Evolutionary conservation across 805 yeast genomes (phyloP), one percentile per base, ranked within the genome.

Genomic region (Candida mattraensis): DNA sequence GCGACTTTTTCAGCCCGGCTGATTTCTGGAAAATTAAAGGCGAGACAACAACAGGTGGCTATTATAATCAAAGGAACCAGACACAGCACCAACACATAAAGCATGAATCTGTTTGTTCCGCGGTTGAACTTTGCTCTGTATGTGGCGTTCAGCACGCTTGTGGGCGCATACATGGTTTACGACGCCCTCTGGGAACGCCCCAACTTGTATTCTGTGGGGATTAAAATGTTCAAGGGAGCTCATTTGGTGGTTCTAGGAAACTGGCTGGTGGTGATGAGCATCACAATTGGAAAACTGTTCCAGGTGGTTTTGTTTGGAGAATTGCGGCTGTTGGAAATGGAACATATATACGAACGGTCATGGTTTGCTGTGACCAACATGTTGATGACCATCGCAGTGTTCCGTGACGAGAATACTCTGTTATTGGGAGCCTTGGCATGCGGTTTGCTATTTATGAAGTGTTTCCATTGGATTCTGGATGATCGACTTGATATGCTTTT

Each of bases 401-500:
- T 77, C 54, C 61, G 69, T 21, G 72, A 67, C 34, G 74, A 69
- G 28, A 64, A 69, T 40, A 66, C 66, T 31, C 47, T 77, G 14
- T 54, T 74, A 24, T 60, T 76, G n/a, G 71, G 55, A 1, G 37
- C 48, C 6, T 28, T 61, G 30, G 48, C 52, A 11, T 67, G 35
- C 47, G 58, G 43, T 48, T 58, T 79, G 44, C 52, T 78, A 51
- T 68, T 71, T 56, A 58, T 77, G 53, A 83, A 81, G 52, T 78
- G 83, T 2, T 78, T 83, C 64, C 95, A 88, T 54, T 82, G 94
- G 79, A 71, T 93, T 1, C 58, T 83, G 28, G 61, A 65, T 24
- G 70, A 67, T 64, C 45, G 80, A 28, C 54, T 73, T 37, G 80
- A 74, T 28, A 59, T 62, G 34, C 44, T 74, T 4, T 67, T 70